These are phyloP conservation scores for Scutellaria baicalensis DNA, from an alignment of 257 asterid genomes.

Conservation along the genomic window DNA sequence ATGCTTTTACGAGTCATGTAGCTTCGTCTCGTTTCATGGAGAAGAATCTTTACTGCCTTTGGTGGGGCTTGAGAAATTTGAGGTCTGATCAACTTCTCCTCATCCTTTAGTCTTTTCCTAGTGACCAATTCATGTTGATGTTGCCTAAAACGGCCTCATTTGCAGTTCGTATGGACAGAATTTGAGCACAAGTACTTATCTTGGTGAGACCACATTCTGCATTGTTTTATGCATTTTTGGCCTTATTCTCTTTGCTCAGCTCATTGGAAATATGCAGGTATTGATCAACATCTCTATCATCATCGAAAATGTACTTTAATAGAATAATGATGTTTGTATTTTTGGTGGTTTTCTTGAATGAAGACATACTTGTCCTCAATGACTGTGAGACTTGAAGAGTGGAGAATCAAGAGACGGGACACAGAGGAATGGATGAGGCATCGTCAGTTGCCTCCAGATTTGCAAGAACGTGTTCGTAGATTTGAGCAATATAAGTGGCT, in stretches of 20 bases:
- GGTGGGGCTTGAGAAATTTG: conserved; percentile 98
- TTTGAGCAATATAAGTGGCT: conserved; percentile 86
- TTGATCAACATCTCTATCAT: not conserved
- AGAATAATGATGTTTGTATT: too few relatives aligned
- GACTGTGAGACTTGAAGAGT: conserved; percentile 95
- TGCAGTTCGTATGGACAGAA: conserved; percentile 94
- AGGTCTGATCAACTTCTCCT: conserved; percentile 37
- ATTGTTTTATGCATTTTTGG: conserved; percentile 64
- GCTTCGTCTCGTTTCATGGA: conserved; percentile 61
- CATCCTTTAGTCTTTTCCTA: not conserved
- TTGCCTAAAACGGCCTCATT: not conserved
- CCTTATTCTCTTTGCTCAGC: conserved; percentile 69
- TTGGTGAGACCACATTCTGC: conserved; percentile 86
- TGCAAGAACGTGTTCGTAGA: conserved; percentile 88
- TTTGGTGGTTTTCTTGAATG: not conserved
- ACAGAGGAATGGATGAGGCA: conserved; percentile 99
- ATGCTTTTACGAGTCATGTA: conserved; percentile 74
- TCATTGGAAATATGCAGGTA: conserved; percentile 98
- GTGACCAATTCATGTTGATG: not conserved
- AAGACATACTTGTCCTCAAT: conserved; percentile 88
- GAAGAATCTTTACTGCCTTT: conserved; percentile 84
- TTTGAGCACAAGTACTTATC: conserved; percentile 73
- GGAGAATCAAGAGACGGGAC: conserved; percentile 87
- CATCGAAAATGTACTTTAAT: not conserved
- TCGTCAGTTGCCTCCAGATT: conserved; percentile 76